phyloP scores from a whole-genome alignment of 2,329 filamentous ascomycete species.

The Anisogramma anomala region DNA sequence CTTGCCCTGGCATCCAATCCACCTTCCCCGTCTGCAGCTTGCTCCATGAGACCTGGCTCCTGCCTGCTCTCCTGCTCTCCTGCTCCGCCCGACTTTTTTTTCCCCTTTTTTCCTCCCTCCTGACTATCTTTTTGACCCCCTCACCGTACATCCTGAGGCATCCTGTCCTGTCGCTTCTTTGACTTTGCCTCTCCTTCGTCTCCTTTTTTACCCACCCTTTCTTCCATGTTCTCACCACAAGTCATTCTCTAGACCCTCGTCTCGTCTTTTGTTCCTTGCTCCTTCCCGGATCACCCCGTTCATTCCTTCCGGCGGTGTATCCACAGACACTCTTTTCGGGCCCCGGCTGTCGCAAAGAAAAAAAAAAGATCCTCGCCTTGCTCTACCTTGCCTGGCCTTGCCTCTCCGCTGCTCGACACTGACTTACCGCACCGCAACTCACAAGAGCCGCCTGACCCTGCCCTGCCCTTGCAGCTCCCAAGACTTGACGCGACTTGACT shows the following conservation, averaged over 20 bases:
- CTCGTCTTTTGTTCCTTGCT: slow-evolving; percentile 19
- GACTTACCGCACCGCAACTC: slow-evolving; percentile 1
- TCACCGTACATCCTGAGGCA: slow-evolving; percentile 15
- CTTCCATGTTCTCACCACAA: slow-evolving; percentile 29
- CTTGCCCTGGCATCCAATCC: slow-evolving; percentile 9
- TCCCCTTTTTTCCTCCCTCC: slow-evolving; percentile 20
- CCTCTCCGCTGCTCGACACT: background rate
- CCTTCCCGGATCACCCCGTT: slow-evolving; percentile 32
- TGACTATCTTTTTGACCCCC: slow-evolving; percentile 16
- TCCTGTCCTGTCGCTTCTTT: slow-evolving; percentile 16
- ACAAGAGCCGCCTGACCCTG: slow-evolving; percentile 13
- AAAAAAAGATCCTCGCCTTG: slow-evolving; percentile 12
- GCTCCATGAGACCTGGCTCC: slow-evolving; percentile 9
- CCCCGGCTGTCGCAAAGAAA: slow-evolving; percentile 22
- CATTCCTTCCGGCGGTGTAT: slow-evolving; percentile 38
- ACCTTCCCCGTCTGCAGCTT: slow-evolving; percentile 24
- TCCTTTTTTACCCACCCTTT: slow-evolving; percentile 29
- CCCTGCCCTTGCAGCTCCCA: slow-evolving; percentile 3
- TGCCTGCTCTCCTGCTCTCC: slow-evolving; percentile 13
- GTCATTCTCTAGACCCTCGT: slow-evolving; percentile 37
- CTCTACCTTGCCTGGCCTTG: slow-evolving; percentile 20
- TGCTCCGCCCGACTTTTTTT: slow-evolving; percentile 21
- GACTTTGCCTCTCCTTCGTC: slow-evolving; percentile 16
- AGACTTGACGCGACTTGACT: no score
- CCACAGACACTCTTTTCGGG: slow-evolving; percentile 32